Conservation (phyloP, 441 rosid genomes). For the Metrosideros polymorpha region DNA sequence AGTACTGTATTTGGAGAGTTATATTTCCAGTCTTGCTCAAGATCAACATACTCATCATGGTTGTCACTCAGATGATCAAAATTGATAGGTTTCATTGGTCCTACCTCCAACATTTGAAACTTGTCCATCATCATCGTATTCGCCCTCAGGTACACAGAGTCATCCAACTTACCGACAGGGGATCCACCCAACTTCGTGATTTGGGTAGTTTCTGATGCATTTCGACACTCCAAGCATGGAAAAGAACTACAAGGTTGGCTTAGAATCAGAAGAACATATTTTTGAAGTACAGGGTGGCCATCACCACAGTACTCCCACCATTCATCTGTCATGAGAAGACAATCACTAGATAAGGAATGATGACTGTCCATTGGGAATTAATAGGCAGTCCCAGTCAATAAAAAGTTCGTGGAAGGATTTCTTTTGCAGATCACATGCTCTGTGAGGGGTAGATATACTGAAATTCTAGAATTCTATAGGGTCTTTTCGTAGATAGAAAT, state of each 20-base stretch:
- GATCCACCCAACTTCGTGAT: not conserved
- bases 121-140: slow-evolving; percentile 1
- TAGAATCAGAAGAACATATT: not conserved
- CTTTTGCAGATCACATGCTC: not conserved
- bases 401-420: not conserved
- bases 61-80: not conserved
- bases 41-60: not conserved
- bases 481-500: not conserved
- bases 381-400: not conserved
- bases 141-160: not conserved
- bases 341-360: not conserved
- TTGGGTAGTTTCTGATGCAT: not conserved
- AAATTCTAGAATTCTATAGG: not conserved
- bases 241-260: slow-evolving; percentile 6
- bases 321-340: not conserved
- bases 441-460: not conserved
- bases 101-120: not conserved
- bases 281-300: not conserved
- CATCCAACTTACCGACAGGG: not conserved
- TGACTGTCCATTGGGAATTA: not conserved
- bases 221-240: not conserved
- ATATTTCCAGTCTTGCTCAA: not conserved
- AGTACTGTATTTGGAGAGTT: not conserved
- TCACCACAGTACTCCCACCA: slow-evolving; percentile 12
- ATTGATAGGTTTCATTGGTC: not conserved